Percentiles rank a stretch among this genome's conserved stretches.
Evolutionary conservation across 1,284 basidiomycete species (phyloP).

Genomic region (Puccinia triticina): DNA sequence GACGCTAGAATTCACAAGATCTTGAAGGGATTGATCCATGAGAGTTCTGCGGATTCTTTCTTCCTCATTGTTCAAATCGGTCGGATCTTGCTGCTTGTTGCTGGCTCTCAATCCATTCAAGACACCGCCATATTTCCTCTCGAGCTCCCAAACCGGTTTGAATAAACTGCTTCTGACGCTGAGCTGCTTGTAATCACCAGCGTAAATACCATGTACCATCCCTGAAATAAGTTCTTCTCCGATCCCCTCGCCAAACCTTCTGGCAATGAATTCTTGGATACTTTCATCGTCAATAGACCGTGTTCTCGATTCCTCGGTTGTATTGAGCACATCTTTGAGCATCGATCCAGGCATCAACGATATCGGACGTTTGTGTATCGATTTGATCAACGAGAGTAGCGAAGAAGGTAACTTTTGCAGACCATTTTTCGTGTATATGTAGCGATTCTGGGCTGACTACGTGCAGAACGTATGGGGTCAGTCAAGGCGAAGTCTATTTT

Average conservation of each 20-base stretch:
- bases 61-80: slow-evolving; percentile 51
- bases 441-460: slow-evolving; percentile 73
- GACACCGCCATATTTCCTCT: slow-evolving; percentile 72
- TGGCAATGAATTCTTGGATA: slow-evolving; percentile 74
- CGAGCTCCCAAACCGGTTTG: slow-evolving; percentile 71
- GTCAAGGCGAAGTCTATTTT: neutral
- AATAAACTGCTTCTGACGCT: slow-evolving; percentile 75
- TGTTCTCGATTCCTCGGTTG: slow-evolving; percentile 64
- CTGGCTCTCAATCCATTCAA: slow-evolving; percentile 67
- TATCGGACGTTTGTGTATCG: slow-evolving; percentile 57
- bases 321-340: slow-evolving; percentile 55
- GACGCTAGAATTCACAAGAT: slow-evolving; percentile 66
- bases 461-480: neutral
- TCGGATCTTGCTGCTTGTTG: slow-evolving; percentile 53
- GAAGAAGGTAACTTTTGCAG: slow-evolving; percentile 65
- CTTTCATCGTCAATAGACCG: slow-evolving; percentile 70
- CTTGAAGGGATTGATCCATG: neutral
- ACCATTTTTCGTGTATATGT: slow-evolving; percentile 68
- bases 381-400: slow-evolving; percentile 58
- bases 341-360: slow-evolving; percentile 54
- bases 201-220: slow-evolving; percentile 89
- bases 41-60: slow-evolving; percentile 11
- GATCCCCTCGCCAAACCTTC: slow-evolving; percentile 74
- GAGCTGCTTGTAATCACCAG: slow-evolving; percentile 75
- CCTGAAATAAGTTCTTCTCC: slow-evolving; percentile 78